Base-by-base conservation (phyloP, 768 basidiomycete genomes). In the Agrocybe pediades region DNA sequence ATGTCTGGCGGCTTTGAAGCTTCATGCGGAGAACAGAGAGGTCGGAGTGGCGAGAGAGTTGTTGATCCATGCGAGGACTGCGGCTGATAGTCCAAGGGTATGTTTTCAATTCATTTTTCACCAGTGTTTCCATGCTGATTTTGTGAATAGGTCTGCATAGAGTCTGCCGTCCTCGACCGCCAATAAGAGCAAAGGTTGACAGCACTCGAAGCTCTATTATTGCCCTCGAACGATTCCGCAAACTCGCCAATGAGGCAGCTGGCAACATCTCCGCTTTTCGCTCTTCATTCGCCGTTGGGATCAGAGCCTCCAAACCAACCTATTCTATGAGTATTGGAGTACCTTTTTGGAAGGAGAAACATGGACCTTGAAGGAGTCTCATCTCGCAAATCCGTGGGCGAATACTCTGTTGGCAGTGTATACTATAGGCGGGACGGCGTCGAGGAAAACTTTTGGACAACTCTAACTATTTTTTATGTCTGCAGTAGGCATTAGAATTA, bases 1-100 rank as follows among this genome's bases (percentile, higher is more conserved):
- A 64, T 98, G 95, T 94, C 75, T 99, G 49, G 97, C 96, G 2
- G 97, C 96, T 24, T 92, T 96, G 58, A 98, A 98, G 70, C 78
- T 98, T 5, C 96, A 98, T 66, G 92, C 95, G 0, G 95, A 98
- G 77, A 98, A 96, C 60, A 90, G 91, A 2, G 91, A 98, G 65
- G 76, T 92, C 54, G 86, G 78, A 5, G 93, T 92, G 16, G 96
- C 96, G 2, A 77, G 87, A 56, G 88, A 95, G 70, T 72, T 99
- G 41, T 78, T 98, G 58, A 84, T 88, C 43, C 88, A 95, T 56
- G 97, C 96, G 11, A 76, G 96, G 54, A 88, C 84, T n/a, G 91
- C 95, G 15, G 94, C 95, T 0, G 91, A 93, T 62, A 98, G 96
- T 1, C 88, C 95, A 61, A 75, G 95, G 70, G 95, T 93, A 59